Conservation (phyloP, 306 rosid species). For the Canavalia gladiata region DNA sequence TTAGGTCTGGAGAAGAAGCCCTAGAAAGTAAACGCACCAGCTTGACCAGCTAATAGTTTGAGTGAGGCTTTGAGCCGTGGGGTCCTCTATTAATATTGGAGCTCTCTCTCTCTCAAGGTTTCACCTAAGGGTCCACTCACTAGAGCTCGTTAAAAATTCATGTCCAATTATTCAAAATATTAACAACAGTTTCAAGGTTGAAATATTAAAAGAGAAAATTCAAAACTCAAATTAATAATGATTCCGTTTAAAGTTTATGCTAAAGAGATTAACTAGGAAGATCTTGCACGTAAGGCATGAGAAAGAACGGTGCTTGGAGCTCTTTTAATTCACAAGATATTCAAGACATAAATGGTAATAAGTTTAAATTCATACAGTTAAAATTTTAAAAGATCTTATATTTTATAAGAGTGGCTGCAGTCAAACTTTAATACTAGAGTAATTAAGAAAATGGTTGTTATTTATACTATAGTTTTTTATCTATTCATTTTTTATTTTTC, state of each 20-base stretch:
- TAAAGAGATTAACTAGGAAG: neutral
- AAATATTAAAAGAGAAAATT: neutral
- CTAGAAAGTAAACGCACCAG: slow-evolving; percentile 23
- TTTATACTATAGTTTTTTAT: too few species aligned
- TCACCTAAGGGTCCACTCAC: too few species aligned
- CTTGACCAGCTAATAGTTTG: neutral
- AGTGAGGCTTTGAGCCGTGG: neutral
- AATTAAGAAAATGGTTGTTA: neutral
- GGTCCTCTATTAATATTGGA: neutral
- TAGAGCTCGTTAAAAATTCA: neutral
- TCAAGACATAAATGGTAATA: slow-evolving; percentile 20
- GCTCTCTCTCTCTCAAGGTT: neutral
- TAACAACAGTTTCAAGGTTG: neutral
- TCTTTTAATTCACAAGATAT: neutral
- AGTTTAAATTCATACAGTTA: neutral
- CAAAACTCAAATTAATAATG: neutral
- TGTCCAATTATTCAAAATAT: neutral
- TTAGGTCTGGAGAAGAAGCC: slow-evolving; percentile 5
- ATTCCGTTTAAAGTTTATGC: neutral
- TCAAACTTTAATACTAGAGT: neutral
- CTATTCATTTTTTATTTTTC: too few species aligned
- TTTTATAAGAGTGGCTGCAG: neutral
- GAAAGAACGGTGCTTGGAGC: neutral
- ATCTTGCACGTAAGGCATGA: neutral
- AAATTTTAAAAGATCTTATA: neutral